A percentile compares a stretch with the other conserved stretches of the same genome.
phyloP scores from a whole-genome alignment of 2,329 filamentous ascomycete genomes.

The Chalara sp. region DNA sequence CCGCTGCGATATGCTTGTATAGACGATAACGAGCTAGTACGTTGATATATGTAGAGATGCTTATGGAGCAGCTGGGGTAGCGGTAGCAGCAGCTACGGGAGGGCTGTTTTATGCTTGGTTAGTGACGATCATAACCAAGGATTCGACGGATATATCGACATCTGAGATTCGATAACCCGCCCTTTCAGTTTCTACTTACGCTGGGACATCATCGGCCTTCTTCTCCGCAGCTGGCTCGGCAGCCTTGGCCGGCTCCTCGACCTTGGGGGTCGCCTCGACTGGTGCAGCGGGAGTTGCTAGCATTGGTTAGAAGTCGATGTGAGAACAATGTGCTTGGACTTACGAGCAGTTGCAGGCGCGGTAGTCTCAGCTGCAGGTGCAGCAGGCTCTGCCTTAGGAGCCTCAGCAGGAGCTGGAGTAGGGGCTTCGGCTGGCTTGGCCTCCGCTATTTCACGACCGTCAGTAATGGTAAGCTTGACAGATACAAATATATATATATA shows the following conservation, averaged over 20 bases:
- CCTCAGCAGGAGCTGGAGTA: conserved; percentile 12
- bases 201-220: conserved; percentile 4
- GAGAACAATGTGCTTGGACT: neutral
- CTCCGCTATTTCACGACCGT: conserved; percentile 5
- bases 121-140: neutral
- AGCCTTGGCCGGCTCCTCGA: conserved; percentile 11
- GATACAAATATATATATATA: too few relatives aligned
- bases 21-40: conserved; percentile 6
- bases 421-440: conserved; percentile 10
- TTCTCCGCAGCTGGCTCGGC: conserved; percentile 11
- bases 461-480: neutral
- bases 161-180: too few relatives aligned
- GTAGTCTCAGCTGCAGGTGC: neutral
- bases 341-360: conserved; percentile 6
- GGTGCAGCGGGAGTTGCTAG: conserved; percentile 4
- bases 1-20: conserved; percentile 10
- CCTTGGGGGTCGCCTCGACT: conserved; percentile 4
- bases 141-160: too few relatives aligned
- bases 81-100: conserved; percentile 1
- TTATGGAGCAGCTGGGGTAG: conserved; percentile 15
- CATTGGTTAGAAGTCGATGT: neutral
- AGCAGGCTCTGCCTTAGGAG: conserved; percentile 9
- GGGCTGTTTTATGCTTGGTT: neutral
- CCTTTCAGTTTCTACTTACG: neutral
- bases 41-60: neutral